Evolutionary conservation across 805 yeast genomes (phyloP).

Genomic region (Kodamaea leandrae): DNA sequence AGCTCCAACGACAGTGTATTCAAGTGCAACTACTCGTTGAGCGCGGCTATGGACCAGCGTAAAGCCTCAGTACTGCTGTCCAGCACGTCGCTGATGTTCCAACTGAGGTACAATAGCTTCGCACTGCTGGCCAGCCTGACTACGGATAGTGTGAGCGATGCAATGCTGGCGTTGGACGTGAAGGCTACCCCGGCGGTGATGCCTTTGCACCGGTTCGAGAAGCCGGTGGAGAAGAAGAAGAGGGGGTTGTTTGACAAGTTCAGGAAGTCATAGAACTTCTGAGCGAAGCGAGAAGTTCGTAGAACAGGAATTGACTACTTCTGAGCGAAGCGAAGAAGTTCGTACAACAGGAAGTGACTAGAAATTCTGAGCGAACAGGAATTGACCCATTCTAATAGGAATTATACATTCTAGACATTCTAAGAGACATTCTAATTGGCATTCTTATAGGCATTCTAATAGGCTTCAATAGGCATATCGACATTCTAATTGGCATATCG

Average conservation of each 20-base stretch:
- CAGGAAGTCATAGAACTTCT: not conserved
- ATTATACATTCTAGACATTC: too few species aligned
- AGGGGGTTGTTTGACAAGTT: constrained; percentile 9
- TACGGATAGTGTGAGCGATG: not conserved
- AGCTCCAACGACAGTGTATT: not conserved
- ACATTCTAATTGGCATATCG: too few species aligned
- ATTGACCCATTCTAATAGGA: too few species aligned
- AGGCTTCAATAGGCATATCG: too few species aligned
- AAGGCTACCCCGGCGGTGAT: not conserved
- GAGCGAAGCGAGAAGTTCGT: too few species aligned
- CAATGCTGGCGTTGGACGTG: not conserved
- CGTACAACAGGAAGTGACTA: too few species aligned
- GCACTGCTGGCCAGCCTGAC: constrained; percentile 9
- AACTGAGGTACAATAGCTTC: constrained; percentile 9
- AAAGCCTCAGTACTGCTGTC: constrained; percentile 3
- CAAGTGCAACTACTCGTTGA: not conserved
- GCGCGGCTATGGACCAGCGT: not conserved
- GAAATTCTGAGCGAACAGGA: too few species aligned
- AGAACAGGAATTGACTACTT: too few species aligned
- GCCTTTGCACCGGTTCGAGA: constrained; percentile 8
- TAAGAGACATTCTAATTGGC: too few species aligned
- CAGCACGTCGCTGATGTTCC: constrained; percentile 7
- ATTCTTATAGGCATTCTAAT: too few species aligned
- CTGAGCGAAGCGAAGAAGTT: too few species aligned
- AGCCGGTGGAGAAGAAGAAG: constrained; percentile 10